A percentile compares a stretch with the other conserved stretches of the same genome.
Conservation (phyloP, 192 early-diverging fungal genomes). For the Backusella parvicylindrica region DNA sequence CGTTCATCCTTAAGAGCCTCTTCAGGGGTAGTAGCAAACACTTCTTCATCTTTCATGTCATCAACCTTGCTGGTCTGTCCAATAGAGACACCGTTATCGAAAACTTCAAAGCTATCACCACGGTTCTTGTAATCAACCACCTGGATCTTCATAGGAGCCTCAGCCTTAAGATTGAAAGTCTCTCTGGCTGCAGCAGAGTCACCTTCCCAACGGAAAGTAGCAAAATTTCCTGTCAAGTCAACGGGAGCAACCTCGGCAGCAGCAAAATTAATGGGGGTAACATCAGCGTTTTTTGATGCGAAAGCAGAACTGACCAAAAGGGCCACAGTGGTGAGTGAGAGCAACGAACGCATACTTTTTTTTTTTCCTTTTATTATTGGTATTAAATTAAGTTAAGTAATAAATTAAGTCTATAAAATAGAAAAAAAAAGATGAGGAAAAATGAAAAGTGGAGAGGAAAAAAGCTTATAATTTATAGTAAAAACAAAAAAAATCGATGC, state of each 20-base stretch:
- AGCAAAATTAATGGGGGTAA: not conserved
- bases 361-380: not conserved
- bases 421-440: not conserved
- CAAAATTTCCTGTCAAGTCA: constrained; percentile 13
- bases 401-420: not conserved
- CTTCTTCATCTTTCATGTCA: constrained; percentile 6
- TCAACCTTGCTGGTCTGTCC: constrained; percentile 19
- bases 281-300: not conserved
- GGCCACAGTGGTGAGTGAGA: constrained; percentile 12
- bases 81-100: constrained; percentile 24
- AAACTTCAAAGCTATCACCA: constrained; percentile 30
- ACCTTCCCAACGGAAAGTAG: constrained; percentile 28
- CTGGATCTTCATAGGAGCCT: constrained; percentile 17
- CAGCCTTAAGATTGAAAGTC: constrained; percentile 14
- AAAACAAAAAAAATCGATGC: not conserved
- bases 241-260: not conserved
- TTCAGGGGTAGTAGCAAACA: constrained; percentile 28
- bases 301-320: not conserved
- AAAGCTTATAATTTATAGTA: not conserved
- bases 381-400: not conserved
- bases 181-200: constrained; percentile 15
- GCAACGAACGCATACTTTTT: constrained; percentile 6
- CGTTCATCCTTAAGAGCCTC: constrained; percentile 22
- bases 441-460: not conserved
- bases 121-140: constrained; percentile 32